These are phyloP conservation scores for Desmodesmus armatus DNA, from an alignment of 139 green algal genomes.

Conservation along the genomic window DNA sequence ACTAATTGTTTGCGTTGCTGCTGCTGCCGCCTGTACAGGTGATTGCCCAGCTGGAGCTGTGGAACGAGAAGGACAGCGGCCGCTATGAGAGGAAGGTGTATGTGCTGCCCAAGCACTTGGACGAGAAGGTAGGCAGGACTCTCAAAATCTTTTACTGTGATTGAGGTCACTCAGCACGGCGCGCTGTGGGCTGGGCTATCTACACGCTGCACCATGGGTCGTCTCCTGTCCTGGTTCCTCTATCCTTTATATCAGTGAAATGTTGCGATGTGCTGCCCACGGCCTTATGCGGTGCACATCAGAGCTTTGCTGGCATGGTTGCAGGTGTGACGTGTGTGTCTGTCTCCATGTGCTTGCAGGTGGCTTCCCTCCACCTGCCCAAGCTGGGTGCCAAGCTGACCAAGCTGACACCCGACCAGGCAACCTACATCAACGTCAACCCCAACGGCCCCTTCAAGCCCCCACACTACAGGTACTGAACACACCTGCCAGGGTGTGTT, in stretches of 20 bases:
- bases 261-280: too few species aligned
- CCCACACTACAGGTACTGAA: conserved; percentile 94
- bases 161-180: conserved; percentile 65
- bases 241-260: too few species aligned
- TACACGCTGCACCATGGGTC: too few species aligned
- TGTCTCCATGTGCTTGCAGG: too few species aligned
- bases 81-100: conserved; percentile 99
- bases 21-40: conserved; percentile 59
- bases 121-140: too few species aligned
- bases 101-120: conserved; percentile 99
- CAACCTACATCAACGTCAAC: conserved; percentile 98
- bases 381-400: conserved; percentile 99
- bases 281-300: too few species aligned
- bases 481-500: background rate
- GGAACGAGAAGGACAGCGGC: conserved; percentile 94
- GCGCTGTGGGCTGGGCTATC: conserved; percentile 79
- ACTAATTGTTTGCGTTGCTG: background rate
- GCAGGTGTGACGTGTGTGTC: too few species aligned
- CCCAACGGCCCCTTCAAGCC: conserved; percentile 97
- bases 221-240: too few species aligned
- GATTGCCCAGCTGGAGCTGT: conserved; percentile 99
- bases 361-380: conserved; percentile 93
- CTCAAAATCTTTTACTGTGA: too few species aligned
- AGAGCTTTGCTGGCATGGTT: too few species aligned
- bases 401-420: conserved; percentile 89